Base-by-base conservation (phyloP, 257 asterid genomes). In the Verbena officinalis region DNA sequence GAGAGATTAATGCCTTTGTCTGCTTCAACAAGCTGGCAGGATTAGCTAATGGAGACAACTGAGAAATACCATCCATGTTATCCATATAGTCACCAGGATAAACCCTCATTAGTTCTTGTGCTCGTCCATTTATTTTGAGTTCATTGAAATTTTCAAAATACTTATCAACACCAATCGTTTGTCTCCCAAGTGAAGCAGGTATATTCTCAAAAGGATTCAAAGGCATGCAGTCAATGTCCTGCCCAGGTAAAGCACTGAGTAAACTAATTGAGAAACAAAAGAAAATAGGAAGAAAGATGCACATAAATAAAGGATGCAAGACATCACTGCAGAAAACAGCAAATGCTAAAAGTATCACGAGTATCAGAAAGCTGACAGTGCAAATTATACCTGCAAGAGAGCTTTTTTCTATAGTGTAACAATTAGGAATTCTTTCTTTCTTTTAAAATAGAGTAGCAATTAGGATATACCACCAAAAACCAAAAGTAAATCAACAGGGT, bases 211-310 rank as follows among this genome's bases (percentile, higher is more conserved):
- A 70, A 67, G 86, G 91, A 80, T 84, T 80, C 69, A 74, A 63
- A n/a, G 97, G 96, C 96, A 88, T 90, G 83, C 99, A 94, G 66
- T 94, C 96, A 54, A 86, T 80, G 74, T 93, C 99, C 97, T 93
- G 94, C 52, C 56, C 79, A 43, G 65, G 67, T 11, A 59, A 59
- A 72, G 40, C 54, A 70, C 40, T 72, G 20, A 24, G 76, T 45
- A 55, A 45, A 19, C 48, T 14, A 21, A 43, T 9, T 9, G n/a
- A 27, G 63, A 43, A 63, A 54, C 51, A 49, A 46, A 42, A 62
- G 53, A 17, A 70, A 57, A 50, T 57, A 31, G 22, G 50, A 67
- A 64, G 21, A 55, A 45, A 17, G 40, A 53, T 7, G 17, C 59
- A 59, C 23, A 23, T 45, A 24, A 52, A 39, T 12, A 15, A 53